Base-by-base conservation (phyloP, 2,329 filamentous ascomycete genomes). In the Alternaria hordeiaustralica region DNA sequence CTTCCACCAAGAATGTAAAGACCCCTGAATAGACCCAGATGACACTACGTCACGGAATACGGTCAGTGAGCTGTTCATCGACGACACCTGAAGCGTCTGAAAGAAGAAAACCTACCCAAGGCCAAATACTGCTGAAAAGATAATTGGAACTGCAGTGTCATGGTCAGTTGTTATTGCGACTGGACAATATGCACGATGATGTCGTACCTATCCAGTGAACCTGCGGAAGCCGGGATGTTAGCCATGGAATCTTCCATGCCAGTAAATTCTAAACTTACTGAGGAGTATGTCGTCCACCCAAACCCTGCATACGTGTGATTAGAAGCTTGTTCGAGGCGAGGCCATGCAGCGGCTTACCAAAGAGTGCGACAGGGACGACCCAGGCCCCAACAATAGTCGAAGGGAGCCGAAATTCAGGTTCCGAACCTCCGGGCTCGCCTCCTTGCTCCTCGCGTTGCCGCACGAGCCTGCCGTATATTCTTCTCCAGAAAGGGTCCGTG, bases 341-440 rank as follows among this genome's bases (percentile, higher is more conserved):
- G 55, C 20, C 60, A 61, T 69, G 71, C 71, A 70, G 62, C n/a
- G 63, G 63, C 81, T 78, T 76, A 84, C 92, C 91, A 79, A 97
- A 97, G 15, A 98, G 82, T 7, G 93, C 92, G 60, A 92, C 83
- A 6, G 94, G 92, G 30, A 96, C 92, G 10, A 97, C 80, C 47
- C 93, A 80, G 1, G 89, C 89, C n/a, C 94, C 95, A 70, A 80
- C 64, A 58, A 84, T 82, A 15, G 83, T 86, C 58, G 92, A 89
- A 7, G 93, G 92, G 33, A 97, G 86, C 64, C 93, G 89, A 82
- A 91, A 96, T 81, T 97, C 95, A 9, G 95, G 94, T 83, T 97
- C 93, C 63, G 89, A 90, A 53, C 86, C 83, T 6, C 86, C 88
- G 59, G 81, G 73, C 63, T 84, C 75, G 6, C 86, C 86, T 46